Evolutionary conservation across 371 early-diverging fungal species (phyloP), one percentile per base, ranked within the genome.

Genomic region (Saksenaea oblongispora): DNA sequence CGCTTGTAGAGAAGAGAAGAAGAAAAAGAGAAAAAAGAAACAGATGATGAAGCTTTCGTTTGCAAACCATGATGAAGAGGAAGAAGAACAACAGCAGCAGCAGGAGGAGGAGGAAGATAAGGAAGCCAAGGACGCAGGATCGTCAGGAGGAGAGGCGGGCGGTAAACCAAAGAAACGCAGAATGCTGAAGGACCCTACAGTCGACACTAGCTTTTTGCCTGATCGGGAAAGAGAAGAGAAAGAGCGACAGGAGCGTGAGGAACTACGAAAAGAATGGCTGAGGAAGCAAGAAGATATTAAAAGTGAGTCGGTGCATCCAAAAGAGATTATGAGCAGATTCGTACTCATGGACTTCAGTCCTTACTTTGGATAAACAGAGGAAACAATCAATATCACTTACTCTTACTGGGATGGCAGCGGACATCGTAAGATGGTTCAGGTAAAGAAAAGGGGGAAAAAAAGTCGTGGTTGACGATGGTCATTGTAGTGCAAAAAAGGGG

Each of bases 321-420:
- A 39, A 24, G 11, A 42, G 5, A 47, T 10, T 8, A 3, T 17
- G 51, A 22, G 51, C 26, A 56, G 55, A 26, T 26, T 28, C 31
- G 41, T 14, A 65, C 57, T 66, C 28, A 60, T 66, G 42, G 41
- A 41, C 34, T 65, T 13, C 31, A 59, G 58, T 34, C 37, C 10
- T 54, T 56, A 3, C 22, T 53, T 68, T 65, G 17, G 5, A 41
- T 10, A 37, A 55, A 34, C 69, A 90, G 88, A 88, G 54, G 94
- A 97, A 72, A 73, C 79, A 11, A 93, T 97, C 41, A 67, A 72
- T 15, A 89, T 97, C 61, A 94, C 95, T 17, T 97, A 95, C 69
- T 91, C 91, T 59, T 97, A 91, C 69, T 97, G 98, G 98, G 97
- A 97, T 76, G 98, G 98, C 5, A 84, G 91, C 24, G 98, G 98